Base-by-base conservation (phyloP, 2,329 filamentous ascomycete genomes). In the Ceratocystis ficicola region DNA sequence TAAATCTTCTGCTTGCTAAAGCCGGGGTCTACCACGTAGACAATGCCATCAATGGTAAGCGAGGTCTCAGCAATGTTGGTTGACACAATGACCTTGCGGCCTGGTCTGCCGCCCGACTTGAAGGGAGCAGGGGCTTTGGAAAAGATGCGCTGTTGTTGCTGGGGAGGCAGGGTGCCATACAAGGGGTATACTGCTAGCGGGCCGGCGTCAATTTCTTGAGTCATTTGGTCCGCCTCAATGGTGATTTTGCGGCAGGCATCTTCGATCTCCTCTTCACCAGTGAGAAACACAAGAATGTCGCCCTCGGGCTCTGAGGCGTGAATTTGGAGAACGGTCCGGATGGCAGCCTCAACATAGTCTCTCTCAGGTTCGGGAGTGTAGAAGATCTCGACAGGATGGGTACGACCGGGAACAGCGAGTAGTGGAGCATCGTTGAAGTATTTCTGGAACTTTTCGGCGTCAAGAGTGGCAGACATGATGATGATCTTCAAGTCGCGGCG, bases 1-100 rank as follows among this genome's bases (percentile, higher is more conserved):
- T 97, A 99, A 69, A 97, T 94, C 77, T 97, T 99, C 73, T 99
- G 94, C 79, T 99, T 99, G 78, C 91, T 96, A 79, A 99, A 99
- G 44, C 94, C 94, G 1, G 94, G 93, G 73, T 99, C 94, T n/a
- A 99, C 93, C 44, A 99, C 94, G 73, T 96, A 99, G 44, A 99
- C 94, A 69, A 99, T 99, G 74, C 94, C 94, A 73, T 99, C 94
- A 68, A 99, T 99, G 60, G 94, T 99, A 76, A 99, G 84, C 72
- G 88, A 93, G 0, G 94, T 99, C 79, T 99, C 94, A 57, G 94
- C 94, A 75, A 99, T 99, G 76, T 99, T 99, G 70, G 94, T 99
- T 8, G 92, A 90, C 36, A 99, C 83, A 71, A 99, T 95, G 73
- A 86, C 87, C 76, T 99, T 99, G 69, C 94, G 84, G n/a, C 94